Conservation (phyloP, 2,329 filamentous ascomycete species). For the Acrodontium crateriforme region DNA sequence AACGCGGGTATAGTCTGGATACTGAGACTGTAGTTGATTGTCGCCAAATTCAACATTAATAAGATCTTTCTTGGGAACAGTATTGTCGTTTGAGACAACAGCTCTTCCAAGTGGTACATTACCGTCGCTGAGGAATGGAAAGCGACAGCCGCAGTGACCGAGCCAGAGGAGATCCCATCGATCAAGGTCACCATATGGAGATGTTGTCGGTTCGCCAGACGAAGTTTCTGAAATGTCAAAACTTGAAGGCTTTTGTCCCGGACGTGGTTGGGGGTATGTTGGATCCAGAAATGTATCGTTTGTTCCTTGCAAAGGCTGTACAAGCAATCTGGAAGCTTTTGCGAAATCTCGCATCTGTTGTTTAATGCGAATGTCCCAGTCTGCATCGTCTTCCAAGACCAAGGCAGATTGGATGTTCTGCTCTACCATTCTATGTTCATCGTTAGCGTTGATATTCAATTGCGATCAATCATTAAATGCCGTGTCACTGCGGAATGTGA, state of each 20-base stretch:
- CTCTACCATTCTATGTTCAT: constrained; percentile 21
- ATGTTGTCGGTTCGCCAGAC: constrained; percentile 6
- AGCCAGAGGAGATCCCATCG: constrained; percentile 28
- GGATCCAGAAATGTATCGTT: constrained; percentile 9
- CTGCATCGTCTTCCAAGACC: constrained; percentile 32
- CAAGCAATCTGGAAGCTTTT: constrained; percentile 24
- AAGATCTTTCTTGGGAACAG: constrained; percentile 10
- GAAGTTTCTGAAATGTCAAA: constrained; percentile 6
- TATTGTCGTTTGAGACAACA: constrained; percentile 11
- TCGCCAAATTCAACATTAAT: constrained; percentile 12
- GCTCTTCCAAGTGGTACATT: constrained; percentile 11
- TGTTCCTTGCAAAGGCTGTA: constrained; percentile 16
- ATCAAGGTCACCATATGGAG: constrained; percentile 12
- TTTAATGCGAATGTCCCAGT: constrained; percentile 32
- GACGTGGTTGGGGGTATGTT: constrained; percentile 6
- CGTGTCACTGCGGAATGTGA: no score
- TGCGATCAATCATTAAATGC: neutral
- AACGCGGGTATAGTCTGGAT: constrained; percentile 27
- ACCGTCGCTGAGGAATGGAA: constrained; percentile 6
- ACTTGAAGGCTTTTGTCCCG: constrained; percentile 3
- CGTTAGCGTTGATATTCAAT: constrained; percentile 16
- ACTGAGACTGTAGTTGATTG: constrained; percentile 4
- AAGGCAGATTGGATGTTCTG: constrained; percentile 26
- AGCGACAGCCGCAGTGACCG: constrained; percentile 29
- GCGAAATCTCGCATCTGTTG: constrained; percentile 25